Base-by-base conservation (phyloP, 2,329 filamentous ascomycete genomes). In the Fusarium sp. region DNA sequence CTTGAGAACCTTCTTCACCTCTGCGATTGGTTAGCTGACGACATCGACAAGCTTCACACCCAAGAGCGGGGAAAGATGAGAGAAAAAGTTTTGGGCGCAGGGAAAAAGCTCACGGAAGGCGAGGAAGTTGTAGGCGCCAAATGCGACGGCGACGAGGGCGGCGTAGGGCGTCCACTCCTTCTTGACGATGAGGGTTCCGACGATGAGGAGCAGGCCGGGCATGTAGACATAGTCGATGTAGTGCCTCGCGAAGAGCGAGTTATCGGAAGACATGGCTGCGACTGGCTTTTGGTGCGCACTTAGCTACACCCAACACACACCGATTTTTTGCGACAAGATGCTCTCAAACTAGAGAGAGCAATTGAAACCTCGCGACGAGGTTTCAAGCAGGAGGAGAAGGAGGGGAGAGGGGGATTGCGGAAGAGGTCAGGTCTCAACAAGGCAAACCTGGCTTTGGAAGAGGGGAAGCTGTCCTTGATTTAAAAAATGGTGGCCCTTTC, bases 201-300 rank as follows among this genome's bases (percentile, higher is more conserved):
- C 80, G 65, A 97, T 83, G 65, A 97, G 82, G 34, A 97, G 86
- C 64, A 86, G 88, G n/a, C 90, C 90, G 68, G 94, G 93, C 76
- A 96, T 90, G 79, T 95, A 93, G 75, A 96, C 87, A 77, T 91
- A 92, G 80, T 93, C 89, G 77, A 95, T 81, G 77, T 91, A 93
- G 75, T 89, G 84, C 72, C 85, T 84, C 69, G 89, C 85, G 51
- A 85, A 67, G 68, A 73, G 75, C 73, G 76, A 75, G 54, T 72
- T 67, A 34, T 76, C 73, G 58, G 76, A 69, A 38, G 62, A 69
- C 69, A 71, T 71, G 62, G 58, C 60, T 51, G 61, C 56, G 18
- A 73, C 76, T 78, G 61, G 60, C 68, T 57, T 57, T 18, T 27
- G 57, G 31, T 23, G 49, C 16, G 53, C 60, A 53, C 61, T 58